Evolutionary conservation across 225 moss, liverwort and hornwort species (phyloP), one percentile per base, ranked within the genome.

Genomic region (Anthoceros angustus): DNA sequence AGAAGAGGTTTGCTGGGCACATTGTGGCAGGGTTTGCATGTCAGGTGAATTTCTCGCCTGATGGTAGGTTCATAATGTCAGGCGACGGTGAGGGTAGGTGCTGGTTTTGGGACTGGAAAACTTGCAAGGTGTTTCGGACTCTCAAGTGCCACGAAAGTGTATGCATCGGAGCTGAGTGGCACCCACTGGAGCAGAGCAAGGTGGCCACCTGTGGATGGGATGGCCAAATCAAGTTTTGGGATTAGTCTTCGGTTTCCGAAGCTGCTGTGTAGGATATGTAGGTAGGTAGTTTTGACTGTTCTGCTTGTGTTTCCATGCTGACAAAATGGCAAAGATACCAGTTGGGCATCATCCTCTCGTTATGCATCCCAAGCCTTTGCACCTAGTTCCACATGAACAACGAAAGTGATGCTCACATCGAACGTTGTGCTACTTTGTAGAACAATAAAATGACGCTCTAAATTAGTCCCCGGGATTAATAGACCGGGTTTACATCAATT

Each of bases 91-190:
- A 95, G 70, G 95, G 95, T 26, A 86, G 88, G 48, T 95, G 95
- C 74, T 95, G 95, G 91, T 95, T 95, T 62, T 95, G 95, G 95
- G 88, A 95, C 72, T 95, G 95, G 95, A 95, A 95, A 69, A 91
- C 95, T 21, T 95, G 95, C 71, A 88, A 91, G 79, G 91, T 95
- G 42, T 88, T 95, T 68, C 88, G 91, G 40, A 95, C 88, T 14
- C 69, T 95, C 6, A 95, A 95, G 77, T 88, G 91, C 48, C 95
- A 95, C 41, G 95, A 95, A 63, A 74, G 88, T 61, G 95, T 95
- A 25, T 91, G 95, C 67, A 95, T 91, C 63, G 95, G 95, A 39
- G 86, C 82, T 64, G 95, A 95, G 70, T 95, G 95, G 95, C 95
- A 95, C 84, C 95, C 95, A 62, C 71, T 95, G 77, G 95, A 91